Evolutionary conservation across 1,284 basidiomycete species (phyloP), one percentile per base, ranked within the genome.

Genomic region (Rhodotorula sp.): DNA sequence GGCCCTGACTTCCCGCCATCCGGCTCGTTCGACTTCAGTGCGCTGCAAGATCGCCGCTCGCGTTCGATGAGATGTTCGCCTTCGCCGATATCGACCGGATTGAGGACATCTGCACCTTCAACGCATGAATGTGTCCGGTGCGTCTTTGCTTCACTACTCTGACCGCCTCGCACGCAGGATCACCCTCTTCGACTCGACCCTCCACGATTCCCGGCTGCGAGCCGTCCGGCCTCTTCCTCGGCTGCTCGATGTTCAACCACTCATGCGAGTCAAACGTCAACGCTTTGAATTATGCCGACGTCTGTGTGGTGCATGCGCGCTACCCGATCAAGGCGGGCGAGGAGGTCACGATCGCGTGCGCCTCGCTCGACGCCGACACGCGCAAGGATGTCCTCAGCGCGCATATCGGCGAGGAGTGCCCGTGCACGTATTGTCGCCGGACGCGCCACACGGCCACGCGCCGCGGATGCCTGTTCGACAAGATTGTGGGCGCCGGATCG

Each of bases 201-300:
- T 15, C 29, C 13, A 48, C 9, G 46, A 48, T 53, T 17, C 15
- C 15, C 29, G 15, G 29, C 51, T 1, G 15, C 29, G 29, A 53
- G 21, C 21, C 21, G 46, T 48, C 51, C 13, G 46, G 17, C 37
- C 76, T 82, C 29, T 81, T 80, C 70, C 67, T 79, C n/a, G 58
- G 74, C 13, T 76, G 79, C 10, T 80, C 80, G 1, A 75, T 81
- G 51, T 79, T 81, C 74, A 82, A 82, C 69, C 82, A 82, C 67
- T 76, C 78, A 0, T 82, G 82, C 69, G 51, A 62, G 1, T 70
- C 80, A 4, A 80, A 76, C 67, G 78, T 79, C 4, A 36, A 57
- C n/a, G 72, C 75, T 68, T 51, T 46, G 56, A 78, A 71, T 56
- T 67, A 78, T 65, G 77, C 78, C 19, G 78, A 80, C 64, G 46